Evolutionary conservation across 169 alveolate species (phyloP), one percentile per base, ranked within the genome.

Genomic region (Plasmodium knowlesi): DNA sequence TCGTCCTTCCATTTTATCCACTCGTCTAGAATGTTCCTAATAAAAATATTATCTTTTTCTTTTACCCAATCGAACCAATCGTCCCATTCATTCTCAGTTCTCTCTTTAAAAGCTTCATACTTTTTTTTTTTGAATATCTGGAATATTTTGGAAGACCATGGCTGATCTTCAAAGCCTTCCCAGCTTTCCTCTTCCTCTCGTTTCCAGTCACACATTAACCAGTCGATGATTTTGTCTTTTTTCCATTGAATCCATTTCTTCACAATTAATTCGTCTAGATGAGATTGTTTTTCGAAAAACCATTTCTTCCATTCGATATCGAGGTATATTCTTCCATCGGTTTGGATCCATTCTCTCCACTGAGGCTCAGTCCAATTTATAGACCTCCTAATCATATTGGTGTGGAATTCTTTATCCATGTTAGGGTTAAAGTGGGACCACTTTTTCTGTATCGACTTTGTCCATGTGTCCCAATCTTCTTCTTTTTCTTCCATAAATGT

Each of bases 141-240:
- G 22, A 80, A 19, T 0, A 32, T 1, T 80, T 80, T 80, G 86
- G 57, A 46, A 12, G 72, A 25, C 43, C 86, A 39, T 22, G 67
- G n/a, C 30, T 80, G 22, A 12, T 80, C 19, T 46, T 80, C 76
- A 80, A 41, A 80, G 1, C 22, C 41, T 2, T 12, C 74, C 86
- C 86, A 80, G 16, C 46, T 16, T 80, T 46, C 54, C 46, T 39
- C n/a, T 80, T 80, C 86, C 4, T 10, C 5, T 50, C 86, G 86
- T 80, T 46, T 80, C 86, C 86, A 80, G 34, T 80, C 86, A 80
- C 3, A 3, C 41, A 16, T 80, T 39, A 46, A 80, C 86, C 86
- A 80, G 16, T 67, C 16, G 8, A 80, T 2, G 16, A 80, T 80
- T 80, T 22, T 80, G 32, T 80, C 22, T 80, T 80, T 80, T 41